Conservation (phyloP, 2,329 filamentous ascomycete species). For the Pseudogymnoascus sp. region DNA sequence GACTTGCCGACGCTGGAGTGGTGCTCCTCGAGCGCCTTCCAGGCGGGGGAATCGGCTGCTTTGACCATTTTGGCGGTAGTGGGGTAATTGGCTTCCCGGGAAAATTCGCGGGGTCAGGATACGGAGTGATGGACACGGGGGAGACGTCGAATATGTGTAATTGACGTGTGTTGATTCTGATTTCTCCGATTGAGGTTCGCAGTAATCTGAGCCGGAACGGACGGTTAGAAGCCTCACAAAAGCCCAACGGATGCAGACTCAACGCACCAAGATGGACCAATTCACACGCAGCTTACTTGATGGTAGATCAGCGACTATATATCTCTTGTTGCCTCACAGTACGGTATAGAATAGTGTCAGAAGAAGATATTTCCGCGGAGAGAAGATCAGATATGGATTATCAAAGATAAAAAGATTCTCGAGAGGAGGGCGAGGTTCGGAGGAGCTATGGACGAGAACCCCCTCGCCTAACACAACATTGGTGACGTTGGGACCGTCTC, state of each 20-base stretch:
- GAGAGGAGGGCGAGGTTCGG: background rate
- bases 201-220: background rate
- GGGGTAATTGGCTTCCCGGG: conserved; percentile 3
- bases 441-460: background rate
- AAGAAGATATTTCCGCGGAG: background rate
- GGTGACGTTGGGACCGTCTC: conserved; percentile 2
- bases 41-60: conserved; percentile 76
- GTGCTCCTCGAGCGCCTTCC: conserved; percentile 85
- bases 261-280: background rate
- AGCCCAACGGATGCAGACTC: background rate
- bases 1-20: conserved; percentile 78
- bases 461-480: background rate
- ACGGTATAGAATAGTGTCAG: background rate
- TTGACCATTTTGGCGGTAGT: conserved; percentile 54
- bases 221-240: background rate
- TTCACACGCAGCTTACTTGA: background rate
- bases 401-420: background rate
- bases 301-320: background rate
- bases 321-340: background rate
- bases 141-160: background rate
- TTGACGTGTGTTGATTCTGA: background rate
- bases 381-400: background rate
- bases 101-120: background rate
- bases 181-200: background rate
- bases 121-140: background rate